Evolutionary conservation across 345 rosid genomes (phyloP).

Genomic region (Ceriops tagal): DNA sequence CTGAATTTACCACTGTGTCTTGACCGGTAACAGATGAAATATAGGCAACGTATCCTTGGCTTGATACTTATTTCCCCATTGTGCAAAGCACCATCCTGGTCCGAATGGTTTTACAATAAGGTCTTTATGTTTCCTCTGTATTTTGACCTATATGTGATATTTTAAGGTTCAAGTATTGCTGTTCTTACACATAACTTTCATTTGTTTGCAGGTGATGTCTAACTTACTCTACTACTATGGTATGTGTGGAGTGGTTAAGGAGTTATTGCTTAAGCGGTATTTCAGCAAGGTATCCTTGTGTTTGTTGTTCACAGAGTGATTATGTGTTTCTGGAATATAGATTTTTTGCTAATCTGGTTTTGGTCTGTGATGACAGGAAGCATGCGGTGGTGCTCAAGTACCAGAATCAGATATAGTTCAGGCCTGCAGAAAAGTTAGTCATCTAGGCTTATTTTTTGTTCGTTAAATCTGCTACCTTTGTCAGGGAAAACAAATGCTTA

Average conservation of each 20-base stretch:
- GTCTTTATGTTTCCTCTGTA: not conserved
- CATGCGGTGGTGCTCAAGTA: conserved; percentile 25
- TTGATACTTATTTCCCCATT: conserved; percentile 93
- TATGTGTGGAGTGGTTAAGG: conserved; percentile 28
- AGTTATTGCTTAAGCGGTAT: conserved; percentile 28
- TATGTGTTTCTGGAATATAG: not conserved
- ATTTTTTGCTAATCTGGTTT: not conserved
- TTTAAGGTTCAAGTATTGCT: conserved; percentile 1
- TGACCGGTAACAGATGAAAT: conserved; percentile 62
- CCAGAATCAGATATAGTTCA: conserved; percentile 30
- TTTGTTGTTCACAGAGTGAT: no score
- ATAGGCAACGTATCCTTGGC: conserved; percentile 85
- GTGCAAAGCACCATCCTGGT: conserved; percentile 91
- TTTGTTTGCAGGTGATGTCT: conserved; percentile 19
- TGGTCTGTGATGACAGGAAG: conserved; percentile 25
- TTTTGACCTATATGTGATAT: conserved; percentile 9
- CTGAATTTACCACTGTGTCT: no score
- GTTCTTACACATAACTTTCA: not conserved
- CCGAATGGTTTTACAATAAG: conserved; percentile 42
- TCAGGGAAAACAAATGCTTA: not conserved
- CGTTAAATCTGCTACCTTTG: not conserved
- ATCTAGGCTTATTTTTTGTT: not conserved
- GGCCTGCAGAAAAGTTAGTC: conserved; percentile 30
- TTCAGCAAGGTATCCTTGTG: conserved; percentile 26
- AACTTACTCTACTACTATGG: conserved; percentile 29